Evolutionary conservation across 176 grass and related monocot species (phyloP), one percentile per base, ranked within the genome.

Genomic region (Pontederia paniculata): DNA sequence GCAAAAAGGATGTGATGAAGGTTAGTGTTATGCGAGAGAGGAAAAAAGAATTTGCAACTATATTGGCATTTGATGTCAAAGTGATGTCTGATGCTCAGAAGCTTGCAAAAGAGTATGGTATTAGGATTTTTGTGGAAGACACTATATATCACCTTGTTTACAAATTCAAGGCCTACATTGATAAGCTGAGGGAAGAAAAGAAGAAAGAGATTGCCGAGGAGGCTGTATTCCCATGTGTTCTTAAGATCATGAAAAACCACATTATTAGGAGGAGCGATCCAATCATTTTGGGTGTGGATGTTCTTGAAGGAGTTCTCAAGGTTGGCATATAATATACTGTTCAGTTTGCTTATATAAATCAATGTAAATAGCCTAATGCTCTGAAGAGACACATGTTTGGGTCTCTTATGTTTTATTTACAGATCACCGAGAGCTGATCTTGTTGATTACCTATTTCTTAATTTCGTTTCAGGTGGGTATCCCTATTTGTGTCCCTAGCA

Each of bases 51-150:
- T 95, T 80, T 72, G 89, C 89, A 50, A 95, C 89, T 23, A 95
- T 95, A 69, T 80, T 95, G 78, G 89, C 89, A 10, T 95, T 95
- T 82, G 84, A 95, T 89, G 89, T 95, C 65, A 95, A 95, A 84
- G 89, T 95, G 75, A 88, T 88, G 84, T 71, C 81, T 15, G 89
- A 94, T 72, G 88, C 83, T 55, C 76, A 76, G 18, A 79, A 94
- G 48, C 79, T 94, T 69, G 88, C 88, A 41, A 83, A 65, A 94
- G n/a, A n/a, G n/a, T n/a, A n/a, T n/a, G n/a, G n/a, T n/a, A n/a
- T n/a, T n/a, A n/a, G n/a, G n/a, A n/a, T 94, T 56, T 94, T 94
- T 15, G 88, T 94, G 17, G 88, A 79, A 62, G 88, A 94, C 70
- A 94, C 88, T 71, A 88, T 94, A 74, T 94, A 94, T 70, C 88